These are phyloP conservation scores for Ensete ventricosum DNA, from an alignment of 176 grass and related monocot genomes.

Conservation along the genomic window DNA sequence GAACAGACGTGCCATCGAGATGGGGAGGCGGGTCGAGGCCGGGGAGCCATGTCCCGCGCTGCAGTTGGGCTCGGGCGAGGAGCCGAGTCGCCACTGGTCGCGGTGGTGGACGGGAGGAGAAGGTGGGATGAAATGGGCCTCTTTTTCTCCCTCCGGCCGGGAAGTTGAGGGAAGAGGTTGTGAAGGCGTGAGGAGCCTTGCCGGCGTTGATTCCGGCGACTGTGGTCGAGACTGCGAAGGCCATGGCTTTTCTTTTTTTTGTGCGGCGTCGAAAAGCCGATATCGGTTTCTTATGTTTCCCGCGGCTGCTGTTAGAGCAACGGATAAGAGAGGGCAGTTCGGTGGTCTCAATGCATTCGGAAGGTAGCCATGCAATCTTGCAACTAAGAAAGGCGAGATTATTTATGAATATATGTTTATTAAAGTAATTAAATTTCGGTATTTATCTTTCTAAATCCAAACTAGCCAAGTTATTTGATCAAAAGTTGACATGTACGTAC, in stretches of 20 bases:
- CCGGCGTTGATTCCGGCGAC: background rate
- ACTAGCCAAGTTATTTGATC: no score
- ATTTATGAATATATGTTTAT: no score
- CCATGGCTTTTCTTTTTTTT: background rate
- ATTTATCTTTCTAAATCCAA: no score
- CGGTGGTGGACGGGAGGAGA: background rate
- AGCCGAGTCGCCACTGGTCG: background rate
- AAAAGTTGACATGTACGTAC: no score
- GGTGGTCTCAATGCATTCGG: background rate
- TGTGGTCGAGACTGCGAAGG: background rate
- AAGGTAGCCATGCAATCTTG: no score
- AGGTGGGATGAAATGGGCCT: background rate
- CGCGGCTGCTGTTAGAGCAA: background rate
- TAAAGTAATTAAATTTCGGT: no score
- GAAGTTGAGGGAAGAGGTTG: background rate
- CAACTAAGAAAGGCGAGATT: no score
- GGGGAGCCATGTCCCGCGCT: slow-evolving; percentile 58
- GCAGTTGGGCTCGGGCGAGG: slow-evolving; percentile 21
- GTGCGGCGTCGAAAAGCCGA: no score
- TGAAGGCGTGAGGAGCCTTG: background rate
- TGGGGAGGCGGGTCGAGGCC: slow-evolving; percentile 66
- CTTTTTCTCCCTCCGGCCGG: background rate
- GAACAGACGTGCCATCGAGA: slow-evolving; percentile 91
- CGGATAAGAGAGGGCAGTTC: background rate
- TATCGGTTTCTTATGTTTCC: background rate